phyloP scores from a whole-genome alignment of 495 filamentous ascomycete species.

The Penicillium atrosanguineum region DNA sequence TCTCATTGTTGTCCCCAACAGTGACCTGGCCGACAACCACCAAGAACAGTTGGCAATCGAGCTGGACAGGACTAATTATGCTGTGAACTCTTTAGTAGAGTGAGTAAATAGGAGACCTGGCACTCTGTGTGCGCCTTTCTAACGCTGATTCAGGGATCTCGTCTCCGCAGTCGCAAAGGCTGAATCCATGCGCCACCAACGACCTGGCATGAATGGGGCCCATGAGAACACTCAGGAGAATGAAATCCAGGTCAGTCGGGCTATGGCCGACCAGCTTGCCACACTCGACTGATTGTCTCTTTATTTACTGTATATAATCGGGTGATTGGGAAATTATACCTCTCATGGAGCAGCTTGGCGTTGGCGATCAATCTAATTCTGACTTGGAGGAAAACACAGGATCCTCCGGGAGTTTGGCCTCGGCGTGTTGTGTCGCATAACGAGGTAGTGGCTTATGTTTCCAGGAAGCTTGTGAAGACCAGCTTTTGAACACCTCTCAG shows the following conservation, averaged over 20 bases:
- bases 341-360: not conserved
- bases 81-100: conserved; percentile 63
- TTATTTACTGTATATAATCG: not conserved
- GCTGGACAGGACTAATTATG: conserved; percentile 65
- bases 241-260: not conserved
- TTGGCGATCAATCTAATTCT: not conserved
- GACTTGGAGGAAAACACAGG: not conserved
- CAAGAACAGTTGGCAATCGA: conserved; percentile 81
- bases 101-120: conserved; percentile 30
- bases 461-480: too few relatives aligned
- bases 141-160: conserved; percentile 37
- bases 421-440: too few relatives aligned
- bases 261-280: not conserved
- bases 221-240: not conserved
- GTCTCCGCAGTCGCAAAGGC: conserved; percentile 33
- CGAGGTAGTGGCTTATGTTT: too few relatives aligned
- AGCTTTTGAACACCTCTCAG: too few relatives aligned
- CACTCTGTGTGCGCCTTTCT: not conserved
- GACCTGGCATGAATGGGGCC: not conserved
- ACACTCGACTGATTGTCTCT: not conserved
- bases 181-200: not conserved
- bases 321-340: not conserved
- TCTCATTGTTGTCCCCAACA: conserved; percentile 85
- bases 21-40: conserved; percentile 81
- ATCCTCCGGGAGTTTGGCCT: not conserved